Evolutionary conservation across 768 basidiomycete genomes (phyloP), one percentile per base, ranked within the genome.

Genomic region (Boletales sp.): DNA sequence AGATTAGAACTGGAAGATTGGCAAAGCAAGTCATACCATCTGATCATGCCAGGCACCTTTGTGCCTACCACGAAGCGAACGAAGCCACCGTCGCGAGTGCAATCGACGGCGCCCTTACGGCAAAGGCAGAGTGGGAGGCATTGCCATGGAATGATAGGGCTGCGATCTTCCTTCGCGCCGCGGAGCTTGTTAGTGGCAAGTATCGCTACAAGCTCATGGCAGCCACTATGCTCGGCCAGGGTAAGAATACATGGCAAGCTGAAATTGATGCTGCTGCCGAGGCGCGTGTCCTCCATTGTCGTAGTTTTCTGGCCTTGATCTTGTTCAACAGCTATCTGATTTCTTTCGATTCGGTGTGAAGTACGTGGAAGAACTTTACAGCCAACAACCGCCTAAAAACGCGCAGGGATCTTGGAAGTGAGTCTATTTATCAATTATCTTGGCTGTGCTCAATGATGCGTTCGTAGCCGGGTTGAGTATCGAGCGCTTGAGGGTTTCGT

Each of bases 191-290:
- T 50, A 86, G 90, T 63, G 91, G 90, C 47, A 99, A 98, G 77
- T 97, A 97, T 68, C 79, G 97, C 56, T 95, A 94, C 74, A 86
- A 87, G 72, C 76, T 99, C 41, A 78, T 97, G 73, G 97, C 97
- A 37, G 94, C 95, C 36, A 98, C 95, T 39, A 97, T 99, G 72
- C 77, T 99, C 41, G 97, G 97, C 14, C 97, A 99, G 72, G 97
- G 97, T 37, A 99, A 99, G 83, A 99, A 97, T 66, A 86, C 80
- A 14, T 99, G 97, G 97, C 97, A 99, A 73, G 97, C 97, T 14
- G 97, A 99, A 77, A 98, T 99, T 55, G 97, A 99, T 68, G 92
- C 97, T 47, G 97, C 94, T 15, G 95, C 97, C 5, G 97, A 99
- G 86, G 92, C 91, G 50, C 38, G 80, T 14, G 34, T 14, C 34